Conservation (phyloP, 148 eudicot genomes). For the Fagopyrum tataricum region DNA sequence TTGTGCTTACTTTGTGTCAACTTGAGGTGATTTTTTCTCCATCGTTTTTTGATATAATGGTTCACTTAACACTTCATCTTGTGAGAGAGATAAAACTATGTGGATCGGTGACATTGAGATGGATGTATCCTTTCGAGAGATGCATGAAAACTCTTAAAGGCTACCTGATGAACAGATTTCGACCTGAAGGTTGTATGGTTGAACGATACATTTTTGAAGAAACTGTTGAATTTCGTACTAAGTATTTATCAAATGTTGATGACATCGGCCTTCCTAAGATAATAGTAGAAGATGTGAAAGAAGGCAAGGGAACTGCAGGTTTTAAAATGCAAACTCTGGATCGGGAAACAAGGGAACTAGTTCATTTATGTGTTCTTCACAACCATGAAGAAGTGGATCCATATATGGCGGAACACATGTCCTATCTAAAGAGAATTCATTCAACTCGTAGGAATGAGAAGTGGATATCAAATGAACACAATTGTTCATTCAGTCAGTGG, state of each 20-base stretch:
- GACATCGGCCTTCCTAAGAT: constrained; percentile 8
- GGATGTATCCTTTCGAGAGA: constrained; percentile 15
- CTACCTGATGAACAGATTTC: constrained; percentile 3
- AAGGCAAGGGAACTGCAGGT: too few species aligned
- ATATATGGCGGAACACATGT: too few species aligned
- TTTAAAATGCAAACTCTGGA: too few species aligned
- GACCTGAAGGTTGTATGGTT: constrained; percentile 16
- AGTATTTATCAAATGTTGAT: not conserved
- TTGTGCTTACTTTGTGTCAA: constrained; percentile 8
- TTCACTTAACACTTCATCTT: constrained; percentile 12
- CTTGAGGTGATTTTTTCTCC: constrained; percentile 16
- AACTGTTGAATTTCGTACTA: not conserved
- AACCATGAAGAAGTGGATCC: too few species aligned
- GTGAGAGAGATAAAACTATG: constrained; percentile 12
- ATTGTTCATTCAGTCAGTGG: not conserved
- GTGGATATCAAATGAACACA: not conserved
- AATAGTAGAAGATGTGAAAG: too few species aligned
- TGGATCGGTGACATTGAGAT: constrained; percentile 11
- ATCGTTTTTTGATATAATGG: constrained; percentile 22
- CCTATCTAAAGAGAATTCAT: too few species aligned
- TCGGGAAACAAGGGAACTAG: too few species aligned
- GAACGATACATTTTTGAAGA: constrained; percentile 16
- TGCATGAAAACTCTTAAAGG: constrained; percentile 10
- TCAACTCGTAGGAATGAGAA: not conserved
- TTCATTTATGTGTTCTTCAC: too few species aligned